Evolutionary conservation across 345 rosid genomes (phyloP), one percentile per base, ranked within the genome.

Genomic region (Euphorbia tirucalli): DNA sequence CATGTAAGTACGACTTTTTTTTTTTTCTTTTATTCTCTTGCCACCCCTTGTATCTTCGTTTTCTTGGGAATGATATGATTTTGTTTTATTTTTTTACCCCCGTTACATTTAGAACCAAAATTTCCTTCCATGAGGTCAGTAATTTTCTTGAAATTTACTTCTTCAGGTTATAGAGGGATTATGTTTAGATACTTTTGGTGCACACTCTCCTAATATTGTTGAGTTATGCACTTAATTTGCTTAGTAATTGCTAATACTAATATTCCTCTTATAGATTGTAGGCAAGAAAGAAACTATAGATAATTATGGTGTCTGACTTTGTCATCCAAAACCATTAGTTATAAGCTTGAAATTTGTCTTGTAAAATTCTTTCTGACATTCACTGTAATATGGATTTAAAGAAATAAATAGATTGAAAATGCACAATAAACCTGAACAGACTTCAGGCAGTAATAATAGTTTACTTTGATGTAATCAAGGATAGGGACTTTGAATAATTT

Each of bases 1-100:
- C 93, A 58, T 81, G 99, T 94, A 87, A 90, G 99, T 89, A 58
- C 43, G 31, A 70, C 62, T 13, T 57, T 7, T 48, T 8, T 28
- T 24, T 62, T 57, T 43, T 3, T 60, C 11, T 57, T 30, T 13
- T 15, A 6, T 28, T 56, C 60, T 56, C 60, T 25, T 24, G 60
- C 60, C 28, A 24, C 22, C 30, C 22, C 60, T 56, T 11, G 0
- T 56, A 11, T 55, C 27, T 16, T 2, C 25, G 11, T 18, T 19
- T 49, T n/a, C 9, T 8, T 49, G 41, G 24, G n/a, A 37, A 49
- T 27, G 58, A 48, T 63, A n/a, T 39, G 10, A 7, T 37, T 11
- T 35, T 13, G 21, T 52, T 18, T 52, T 57, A 41, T 24, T 31
- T 32, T 22, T 39, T 62, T 28, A 32, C 7, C 43, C 32, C 14